Evolutionary conservation across 164 flowering plant species (phyloP).

Genomic region (Protea cynaroides): DNA sequence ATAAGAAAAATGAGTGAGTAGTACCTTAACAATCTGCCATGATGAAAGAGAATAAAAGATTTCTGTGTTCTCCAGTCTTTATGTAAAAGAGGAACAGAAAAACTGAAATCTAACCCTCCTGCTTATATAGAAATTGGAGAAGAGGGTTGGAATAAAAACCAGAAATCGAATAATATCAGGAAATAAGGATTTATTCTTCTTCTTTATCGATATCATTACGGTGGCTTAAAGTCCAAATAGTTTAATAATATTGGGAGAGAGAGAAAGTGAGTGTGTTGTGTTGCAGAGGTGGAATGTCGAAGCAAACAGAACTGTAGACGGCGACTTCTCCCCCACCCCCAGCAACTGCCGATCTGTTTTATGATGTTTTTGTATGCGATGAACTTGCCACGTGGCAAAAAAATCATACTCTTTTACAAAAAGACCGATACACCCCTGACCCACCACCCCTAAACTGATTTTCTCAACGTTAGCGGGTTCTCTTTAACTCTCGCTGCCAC

Average conservation of each 20-base stretch:
- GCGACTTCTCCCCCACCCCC: slow-evolving; percentile 45
- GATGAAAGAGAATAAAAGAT: slow-evolving; percentile 18
- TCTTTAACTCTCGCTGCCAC: too few species aligned
- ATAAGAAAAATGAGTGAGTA: not conserved
- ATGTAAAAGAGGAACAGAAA: slow-evolving; percentile 6
- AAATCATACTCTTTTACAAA: not conserved
- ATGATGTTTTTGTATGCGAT: slow-evolving; percentile 4
- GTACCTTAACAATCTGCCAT: slow-evolving; percentile 30
- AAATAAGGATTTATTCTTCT: not conserved
- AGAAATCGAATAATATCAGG: not conserved
- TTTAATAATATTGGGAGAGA: not conserved
- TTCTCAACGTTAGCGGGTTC: too few species aligned
- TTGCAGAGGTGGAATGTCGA: slow-evolving; percentile 45
- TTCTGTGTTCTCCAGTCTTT: slow-evolving; percentile 3
- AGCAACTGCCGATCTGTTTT: slow-evolving; percentile 15
- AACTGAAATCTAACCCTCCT: not conserved
- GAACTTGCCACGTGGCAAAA: slow-evolving; percentile 18
- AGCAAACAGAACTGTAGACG: slow-evolving; percentile 19
- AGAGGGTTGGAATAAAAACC: slow-evolving; percentile 12
- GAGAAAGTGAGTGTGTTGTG: not conserved
- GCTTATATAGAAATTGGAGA: not conserved
- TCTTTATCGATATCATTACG: too few species aligned
- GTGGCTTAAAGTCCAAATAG: not conserved
- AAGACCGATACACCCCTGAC: slow-evolving; percentile 15
- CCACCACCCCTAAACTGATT: too few species aligned